Percentiles rank a stretch among this genome's conserved stretches.
phyloP scores from a whole-genome alignment of 1,139 yeast genomes.

The Pichia sp. region DNA sequence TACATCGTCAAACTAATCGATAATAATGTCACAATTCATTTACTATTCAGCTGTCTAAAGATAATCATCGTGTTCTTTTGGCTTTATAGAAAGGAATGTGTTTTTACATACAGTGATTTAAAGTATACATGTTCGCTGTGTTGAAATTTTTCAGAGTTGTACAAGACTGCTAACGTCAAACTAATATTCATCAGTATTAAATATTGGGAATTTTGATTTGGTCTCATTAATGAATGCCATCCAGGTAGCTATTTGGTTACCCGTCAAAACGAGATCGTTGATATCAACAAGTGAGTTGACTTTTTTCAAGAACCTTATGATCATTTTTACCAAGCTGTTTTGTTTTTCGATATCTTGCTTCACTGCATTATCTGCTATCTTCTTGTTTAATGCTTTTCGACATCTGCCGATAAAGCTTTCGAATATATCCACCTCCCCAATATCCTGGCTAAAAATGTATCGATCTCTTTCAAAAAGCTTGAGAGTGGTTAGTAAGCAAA shows the following conservation, averaged over 20 bases:
- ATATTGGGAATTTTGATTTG: constrained; percentile 8
- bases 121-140: background rate
- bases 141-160: background rate
- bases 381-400: constrained; percentile 34
- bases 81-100: no score
- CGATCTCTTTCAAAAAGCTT: constrained; percentile 32
- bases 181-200: constrained; percentile 9
- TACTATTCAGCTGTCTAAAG: background rate
- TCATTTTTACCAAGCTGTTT: constrained; percentile 34
- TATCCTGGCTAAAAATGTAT: constrained; percentile 19
- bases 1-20: background rate
- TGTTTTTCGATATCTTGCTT: constrained; percentile 49
- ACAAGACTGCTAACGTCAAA: background rate
- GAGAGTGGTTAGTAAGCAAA: constrained; percentile 38
- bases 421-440: constrained; percentile 16
- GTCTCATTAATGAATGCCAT: constrained; percentile 17
- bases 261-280: constrained; percentile 20
- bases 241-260: constrained; percentile 26
- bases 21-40: background rate
- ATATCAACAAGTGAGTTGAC: constrained; percentile 21
- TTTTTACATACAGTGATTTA: no score
- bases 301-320: constrained; percentile 29
- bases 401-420: constrained; percentile 34
- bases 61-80: no score
- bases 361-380: constrained; percentile 44